Percentiles rank a stretch among this genome's conserved stretches.
phyloP scores from a whole-genome alignment of 148 eudicot genomes.

The Vaccinium darrowii region DNA sequence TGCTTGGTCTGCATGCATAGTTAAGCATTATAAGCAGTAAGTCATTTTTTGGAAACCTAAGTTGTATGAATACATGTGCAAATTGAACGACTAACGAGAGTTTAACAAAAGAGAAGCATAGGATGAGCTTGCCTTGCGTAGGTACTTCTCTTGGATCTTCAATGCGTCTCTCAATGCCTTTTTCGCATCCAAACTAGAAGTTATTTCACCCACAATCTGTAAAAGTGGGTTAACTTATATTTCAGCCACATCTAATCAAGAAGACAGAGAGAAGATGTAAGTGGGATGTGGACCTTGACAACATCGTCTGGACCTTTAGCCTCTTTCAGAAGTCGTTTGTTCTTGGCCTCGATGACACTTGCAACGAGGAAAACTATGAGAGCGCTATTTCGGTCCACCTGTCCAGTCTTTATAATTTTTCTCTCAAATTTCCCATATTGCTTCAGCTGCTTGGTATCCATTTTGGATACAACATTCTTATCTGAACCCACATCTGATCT shows the following conservation, averaged over 20 bases:
- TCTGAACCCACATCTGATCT: conserved; percentile 30
- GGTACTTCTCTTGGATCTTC: conserved; percentile 75
- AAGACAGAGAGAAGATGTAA: background rate
- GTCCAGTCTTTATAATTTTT: conserved; percentile 57
- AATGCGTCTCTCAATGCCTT: conserved; percentile 76
- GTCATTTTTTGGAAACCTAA: background rate
- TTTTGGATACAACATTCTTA: conserved; percentile 38
- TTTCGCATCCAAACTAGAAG: conserved; percentile 77
- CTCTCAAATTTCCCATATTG: conserved; percentile 90
- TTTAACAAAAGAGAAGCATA: background rate
- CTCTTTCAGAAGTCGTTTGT: conserved; percentile 72
- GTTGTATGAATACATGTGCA: background rate
- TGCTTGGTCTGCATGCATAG: conserved; percentile 18
- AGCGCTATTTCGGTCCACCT: conserved; percentile 54
- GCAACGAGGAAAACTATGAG: conserved; percentile 89
- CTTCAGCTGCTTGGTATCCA: conserved; percentile 53
- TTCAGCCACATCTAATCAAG: background rate
- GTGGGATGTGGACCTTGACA: conserved; percentile 53
- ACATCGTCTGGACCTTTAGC: conserved; percentile 95
- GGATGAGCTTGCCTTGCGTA: conserved; percentile 53
- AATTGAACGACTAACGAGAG: background rate
- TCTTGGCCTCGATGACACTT: conserved; percentile 88
- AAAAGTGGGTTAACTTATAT: conserved; percentile 1
- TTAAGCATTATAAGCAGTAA: background rate
- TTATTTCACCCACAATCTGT: conserved; percentile 78